Conservation (phyloP, 768 basidiomycete species). For the Hericium alpestre region DNA sequence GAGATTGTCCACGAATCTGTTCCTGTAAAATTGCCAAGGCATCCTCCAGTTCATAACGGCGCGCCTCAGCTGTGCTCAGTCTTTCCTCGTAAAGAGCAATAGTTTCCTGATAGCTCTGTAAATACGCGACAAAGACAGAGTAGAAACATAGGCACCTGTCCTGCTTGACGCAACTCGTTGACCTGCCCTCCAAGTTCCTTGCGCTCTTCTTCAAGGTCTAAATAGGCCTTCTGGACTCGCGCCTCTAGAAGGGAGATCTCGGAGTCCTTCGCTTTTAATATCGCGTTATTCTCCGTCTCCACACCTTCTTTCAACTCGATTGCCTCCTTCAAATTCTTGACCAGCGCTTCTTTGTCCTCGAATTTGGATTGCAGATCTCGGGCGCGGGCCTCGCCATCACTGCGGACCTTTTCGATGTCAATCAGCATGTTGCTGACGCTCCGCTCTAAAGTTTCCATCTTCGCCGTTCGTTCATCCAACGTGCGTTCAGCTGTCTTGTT, state of each 20-base stretch:
- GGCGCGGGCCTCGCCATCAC: slow-evolving; percentile 33
- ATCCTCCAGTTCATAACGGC: slow-evolving; percentile 71
- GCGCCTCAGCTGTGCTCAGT: slow-evolving; percentile 55
- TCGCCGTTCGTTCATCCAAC: slow-evolving; percentile 33
- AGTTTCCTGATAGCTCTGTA: slow-evolving; percentile 53
- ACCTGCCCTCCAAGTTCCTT: slow-evolving; percentile 62
- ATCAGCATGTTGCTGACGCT: slow-evolving; percentile 25
- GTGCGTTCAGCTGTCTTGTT: slow-evolving; percentile 31
- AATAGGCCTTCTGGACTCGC: slow-evolving; percentile 33
- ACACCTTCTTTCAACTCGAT: slow-evolving; percentile 40
- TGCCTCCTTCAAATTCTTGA: slow-evolving; percentile 40
- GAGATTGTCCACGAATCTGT: slow-evolving; percentile 24
- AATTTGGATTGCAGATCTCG: slow-evolving; percentile 35
- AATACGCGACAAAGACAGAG: background rate
- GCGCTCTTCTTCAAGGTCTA: slow-evolving; percentile 46
- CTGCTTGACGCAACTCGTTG: slow-evolving; percentile 78
- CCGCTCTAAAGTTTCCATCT: slow-evolving; percentile 38
- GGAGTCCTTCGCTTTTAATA: slow-evolving; percentile 44
- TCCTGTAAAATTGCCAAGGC: slow-evolving; percentile 49
- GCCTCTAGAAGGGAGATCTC: slow-evolving; percentile 49
- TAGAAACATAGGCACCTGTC: slow-evolving; percentile 47
- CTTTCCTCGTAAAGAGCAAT: slow-evolving; percentile 92
- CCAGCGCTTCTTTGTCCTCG: slow-evolving; percentile 32
- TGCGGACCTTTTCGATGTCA: slow-evolving; percentile 36
- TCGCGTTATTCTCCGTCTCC: slow-evolving; percentile 38